Base-by-base conservation (phyloP, 2,329 filamentous ascomycete genomes). In the Penicillium sp. region DNA sequence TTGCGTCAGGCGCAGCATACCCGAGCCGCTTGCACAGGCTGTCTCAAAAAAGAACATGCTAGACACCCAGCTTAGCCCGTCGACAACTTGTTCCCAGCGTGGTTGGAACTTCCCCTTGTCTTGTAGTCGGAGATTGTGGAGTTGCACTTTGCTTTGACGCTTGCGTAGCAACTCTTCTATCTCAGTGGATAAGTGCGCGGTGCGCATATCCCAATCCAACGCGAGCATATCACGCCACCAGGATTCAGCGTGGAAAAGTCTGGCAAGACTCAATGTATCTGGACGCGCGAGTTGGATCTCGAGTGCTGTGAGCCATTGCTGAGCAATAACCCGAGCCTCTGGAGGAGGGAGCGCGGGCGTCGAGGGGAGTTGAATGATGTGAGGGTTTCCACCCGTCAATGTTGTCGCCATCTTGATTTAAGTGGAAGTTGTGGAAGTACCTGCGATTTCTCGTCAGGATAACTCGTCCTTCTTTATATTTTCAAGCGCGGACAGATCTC, bases 181-280 rank as follows among this genome's bases (percentile, higher is more conserved):
- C 6, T 64, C 62, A 1, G 58, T 45, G n/a, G 61, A 61, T 3
- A 61, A 64, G 31, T 68, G 64, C 21, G 73, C 58, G 5, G 71
- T 71, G 16, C 66, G 72, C 46, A 73, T 64, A 34, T 74, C 69
- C 73, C 73, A 75, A 38, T 70, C 67, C 12, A 75, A 54, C 6
- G 66, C 66, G n/a, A 74, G 59, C 57, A 71, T 70, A 29, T 75
- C 73, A 4, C 73, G 68, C 70, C 72, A 74, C 67, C 70, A 74
- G 9, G 72, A 72, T n/a, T 73, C 70, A 16, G 58, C 38, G 13
- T 73, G 69, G 44, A 75, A 70, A 6, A 75, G 57, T 1, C 49
- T 29, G 23, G 53, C 28, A 10, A 69, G 45, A 3, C 59, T 51
- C 12, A 62, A 44, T 12, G 51, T 51, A 12, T 59, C 54, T 16